phyloP scores from a whole-genome alignment of 2,329 filamentous ascomycete species.

The Colletotrichum sublineola region DNA sequence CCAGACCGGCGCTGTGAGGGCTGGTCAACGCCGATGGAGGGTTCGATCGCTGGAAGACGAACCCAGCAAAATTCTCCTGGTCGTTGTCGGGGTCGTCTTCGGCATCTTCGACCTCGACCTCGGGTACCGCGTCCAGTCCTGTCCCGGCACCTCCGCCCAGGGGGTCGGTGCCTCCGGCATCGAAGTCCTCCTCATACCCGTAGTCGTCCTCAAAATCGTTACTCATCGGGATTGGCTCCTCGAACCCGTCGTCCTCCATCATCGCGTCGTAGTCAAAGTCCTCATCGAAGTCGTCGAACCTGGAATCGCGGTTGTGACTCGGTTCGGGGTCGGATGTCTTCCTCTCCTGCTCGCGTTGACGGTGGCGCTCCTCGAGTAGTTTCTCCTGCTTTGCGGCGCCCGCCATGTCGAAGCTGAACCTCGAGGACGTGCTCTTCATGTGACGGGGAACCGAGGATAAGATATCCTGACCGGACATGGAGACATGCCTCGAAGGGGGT shows the following conservation, averaged over 20 bases:
- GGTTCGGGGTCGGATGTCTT: slow-evolving; percentile 57
- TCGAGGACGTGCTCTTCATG: slow-evolving; percentile 82
- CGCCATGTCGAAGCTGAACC: slow-evolving; percentile 87
- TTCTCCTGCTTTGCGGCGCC: slow-evolving; percentile 77
- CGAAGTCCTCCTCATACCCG: slow-evolving; percentile 49
- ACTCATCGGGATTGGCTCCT: slow-evolving; percentile 76
- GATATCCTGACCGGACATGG: slow-evolving; percentile 60
- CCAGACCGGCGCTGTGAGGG: slow-evolving; percentile 61
- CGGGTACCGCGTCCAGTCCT: slow-evolving; percentile 27
- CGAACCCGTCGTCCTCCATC: slow-evolving; percentile 74
- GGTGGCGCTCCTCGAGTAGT: slow-evolving; percentile 79
- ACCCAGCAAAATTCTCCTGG: slow-evolving; percentile 72
- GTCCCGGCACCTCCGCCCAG: slow-evolving; percentile 42
- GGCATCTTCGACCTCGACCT: slow-evolving; percentile 43
- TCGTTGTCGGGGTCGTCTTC: slow-evolving; percentile 65
- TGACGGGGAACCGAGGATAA: slow-evolving; percentile 69
- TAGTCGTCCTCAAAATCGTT: slow-evolving; percentile 60
- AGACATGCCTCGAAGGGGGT: slow-evolving; percentile 65
- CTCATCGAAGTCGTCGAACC: slow-evolving; percentile 73
- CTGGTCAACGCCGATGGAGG: slow-evolving; percentile 64
- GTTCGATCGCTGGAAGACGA: slow-evolving; percentile 69
- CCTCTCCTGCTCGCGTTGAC: slow-evolving; percentile 75
- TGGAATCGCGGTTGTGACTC: slow-evolving; percentile 60
- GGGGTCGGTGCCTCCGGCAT: slow-evolving; percentile 43
- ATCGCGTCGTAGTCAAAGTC: slow-evolving; percentile 74